Conservation (phyloP, 2,329 filamentous ascomycete species). For the Setomelanomma holmii region DNA sequence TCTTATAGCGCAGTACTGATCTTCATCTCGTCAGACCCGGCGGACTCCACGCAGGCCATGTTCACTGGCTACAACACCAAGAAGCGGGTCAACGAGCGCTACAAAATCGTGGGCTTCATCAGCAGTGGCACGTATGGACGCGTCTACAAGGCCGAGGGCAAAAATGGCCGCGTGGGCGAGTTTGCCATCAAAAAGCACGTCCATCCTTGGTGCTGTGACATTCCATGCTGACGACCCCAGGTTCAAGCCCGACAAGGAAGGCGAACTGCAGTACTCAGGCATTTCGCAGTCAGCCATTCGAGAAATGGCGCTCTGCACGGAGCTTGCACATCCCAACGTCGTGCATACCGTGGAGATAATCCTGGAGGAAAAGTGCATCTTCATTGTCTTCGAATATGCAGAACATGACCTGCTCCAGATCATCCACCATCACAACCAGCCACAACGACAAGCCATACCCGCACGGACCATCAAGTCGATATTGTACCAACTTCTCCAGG, state of each 20-base stretch:
- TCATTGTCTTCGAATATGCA: slow-evolving; percentile 99
- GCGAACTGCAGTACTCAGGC: slow-evolving; percentile 94
- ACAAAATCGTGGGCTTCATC: slow-evolving; percentile 97
- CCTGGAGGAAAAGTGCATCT: slow-evolving; percentile 97
- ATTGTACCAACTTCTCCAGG: slow-evolving; percentile 94
- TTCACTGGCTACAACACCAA: slow-evolving; percentile 69
- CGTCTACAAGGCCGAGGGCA: slow-evolving; percentile 91
- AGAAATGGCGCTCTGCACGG: slow-evolving; percentile 96
- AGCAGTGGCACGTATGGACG: slow-evolving; percentile 97
- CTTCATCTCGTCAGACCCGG: slow-evolving; percentile 25
- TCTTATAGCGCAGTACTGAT: neutral
- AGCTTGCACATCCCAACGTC: slow-evolving; percentile 86
- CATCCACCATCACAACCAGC: slow-evolving; percentile 95
- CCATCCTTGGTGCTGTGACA: neutral
- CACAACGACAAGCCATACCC: slow-evolving; percentile 85
- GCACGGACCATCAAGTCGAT: slow-evolving; percentile 90
- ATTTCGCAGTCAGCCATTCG: slow-evolving; percentile 97
- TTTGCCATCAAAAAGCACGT: slow-evolving; percentile 96
- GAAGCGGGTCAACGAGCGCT: slow-evolving; percentile 88
- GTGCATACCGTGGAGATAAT: slow-evolving; percentile 95
- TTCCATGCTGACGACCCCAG: slow-evolving; percentile 46
- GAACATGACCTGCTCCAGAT: slow-evolving; percentile 98
- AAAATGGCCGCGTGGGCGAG: slow-evolving; percentile 75
- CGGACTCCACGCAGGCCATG: slow-evolving; percentile 44
- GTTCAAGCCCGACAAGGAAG: slow-evolving; percentile 98